A percentile compares a stretch with the other conserved stretches of the same genome.
phyloP scores from a whole-genome alignment of 768 basidiomycete species.

The Dentipellis fragilis region DNA sequence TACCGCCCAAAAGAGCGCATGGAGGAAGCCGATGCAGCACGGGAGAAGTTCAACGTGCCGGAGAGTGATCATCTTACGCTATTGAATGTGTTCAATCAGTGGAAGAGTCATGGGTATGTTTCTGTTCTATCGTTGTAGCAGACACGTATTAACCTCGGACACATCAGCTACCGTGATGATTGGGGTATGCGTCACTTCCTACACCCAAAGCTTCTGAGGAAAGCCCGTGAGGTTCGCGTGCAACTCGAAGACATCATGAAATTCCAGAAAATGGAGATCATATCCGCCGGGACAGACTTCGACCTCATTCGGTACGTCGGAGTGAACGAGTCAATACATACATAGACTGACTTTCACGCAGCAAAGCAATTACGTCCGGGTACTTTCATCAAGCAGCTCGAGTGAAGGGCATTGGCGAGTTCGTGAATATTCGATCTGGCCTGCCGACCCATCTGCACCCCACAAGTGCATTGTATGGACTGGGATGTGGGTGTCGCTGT shows the following conservation, averaged over 20 bases:
- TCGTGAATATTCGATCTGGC: conserved; percentile 92
- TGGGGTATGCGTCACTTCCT: conserved; percentile 95
- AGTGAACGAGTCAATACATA: not conserved
- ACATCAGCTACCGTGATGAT: conserved; percentile 73
- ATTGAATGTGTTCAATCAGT: conserved; percentile 94
- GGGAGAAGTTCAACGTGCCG: conserved; percentile 97
- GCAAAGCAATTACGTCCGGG: conserved; percentile 94
- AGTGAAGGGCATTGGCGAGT: conserved; percentile 98
- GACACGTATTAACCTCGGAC: conserved; percentile 1
- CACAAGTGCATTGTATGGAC: conserved; percentile 90
- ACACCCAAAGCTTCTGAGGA: conserved; percentile 91
- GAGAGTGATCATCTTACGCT: conserved; percentile 96
- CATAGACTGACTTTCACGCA: conserved; percentile 18
- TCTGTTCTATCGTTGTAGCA: not conserved
- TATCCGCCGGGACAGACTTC: conserved; percentile 91
- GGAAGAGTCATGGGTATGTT: conserved; percentile 88
- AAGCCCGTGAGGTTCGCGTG: conserved; percentile 87
- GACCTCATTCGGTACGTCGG: conserved; percentile 66
- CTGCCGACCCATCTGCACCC: conserved; percentile 94
- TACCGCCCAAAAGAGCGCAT: conserved; percentile 95
- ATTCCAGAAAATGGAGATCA: conserved; percentile 91
- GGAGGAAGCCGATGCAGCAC: conserved; percentile 94
- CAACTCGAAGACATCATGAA: conserved; percentile 99
- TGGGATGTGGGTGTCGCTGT: conserved; percentile 63
- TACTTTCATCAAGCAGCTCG: conserved; percentile 99